Evolutionary conservation across 352 stramenopile species (phyloP), one percentile per base, ranked within the genome.

Genomic region (Globisporangium barbulae): DNA sequence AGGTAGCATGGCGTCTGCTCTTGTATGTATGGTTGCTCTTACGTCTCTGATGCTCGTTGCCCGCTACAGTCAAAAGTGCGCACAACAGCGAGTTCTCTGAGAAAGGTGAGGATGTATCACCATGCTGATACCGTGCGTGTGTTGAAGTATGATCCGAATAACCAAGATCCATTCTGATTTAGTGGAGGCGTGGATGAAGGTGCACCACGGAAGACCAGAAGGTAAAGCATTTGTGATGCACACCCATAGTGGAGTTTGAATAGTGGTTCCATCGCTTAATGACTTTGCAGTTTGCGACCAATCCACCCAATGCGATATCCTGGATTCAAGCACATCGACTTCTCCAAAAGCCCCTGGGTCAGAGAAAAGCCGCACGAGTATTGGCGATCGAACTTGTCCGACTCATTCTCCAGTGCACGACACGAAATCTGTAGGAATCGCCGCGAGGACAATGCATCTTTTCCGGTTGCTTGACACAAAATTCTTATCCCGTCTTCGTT

Each of bases 1-100:
- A 79, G 75, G 80, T 82, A 28, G 41, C 22, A 15, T 53, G 0
- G 13, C n/a, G 2, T 3, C 2, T 28, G 33, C 8, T 59, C n/a
- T 53, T 39, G 22, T 28, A 21, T 21, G 28, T 19, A 49, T 19
- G 22, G 0, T 39, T 15, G 25, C 42, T 61, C 41, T n/a, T 6
- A 52, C 22, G 13, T 28, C 25, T 8, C 48, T 59, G 17, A 53
- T 7, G 9, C 7, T 19, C 10, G 33, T 10, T 19, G 10, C 5
- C 17, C 37, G 17, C 7, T 6, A 21, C 17, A 68, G 63, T 31
- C n/a, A 63, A 61, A 30, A 55, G 31, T 28, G 31, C 55, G 17
- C 63, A 68, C 17, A 54, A 30, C 45, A 61, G 15, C 19, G 35
- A 64, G 41, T 68, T 68, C 22, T 53, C 55, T 2, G 37, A 59